Percentiles rank a stretch among this genome's conserved stretches.
These are phyloP conservation scores for Mycena crocata DNA, from an alignment of 768 basidiomycete species.

Conservation along the genomic window DNA sequence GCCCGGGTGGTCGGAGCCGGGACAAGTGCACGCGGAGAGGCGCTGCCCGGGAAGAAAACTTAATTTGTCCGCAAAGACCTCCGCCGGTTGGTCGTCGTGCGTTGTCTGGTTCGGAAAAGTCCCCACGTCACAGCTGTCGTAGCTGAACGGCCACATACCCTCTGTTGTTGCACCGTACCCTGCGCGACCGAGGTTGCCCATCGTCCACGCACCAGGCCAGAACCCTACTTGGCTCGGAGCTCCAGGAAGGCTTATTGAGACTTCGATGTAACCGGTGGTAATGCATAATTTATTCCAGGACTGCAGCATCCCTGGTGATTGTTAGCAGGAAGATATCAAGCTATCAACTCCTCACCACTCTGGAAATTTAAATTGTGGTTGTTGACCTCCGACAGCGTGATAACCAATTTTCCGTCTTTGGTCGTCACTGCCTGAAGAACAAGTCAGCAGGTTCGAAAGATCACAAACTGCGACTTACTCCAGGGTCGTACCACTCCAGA, in stretches of 20 bases:
- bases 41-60: slow-evolving; percentile 86
- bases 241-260: slow-evolving; percentile 65
- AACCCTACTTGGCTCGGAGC: slow-evolving; percentile 55
- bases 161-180: slow-evolving; percentile 86
- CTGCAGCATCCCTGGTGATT: slow-evolving; percentile 61
- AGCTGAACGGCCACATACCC: slow-evolving; percentile 83
- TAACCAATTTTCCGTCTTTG: slow-evolving; percentile 65
- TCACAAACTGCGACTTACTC: slow-evolving; percentile 42
- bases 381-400: slow-evolving; percentile 67
- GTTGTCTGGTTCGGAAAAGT: slow-evolving; percentile 80
- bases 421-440: slow-evolving; percentile 61
- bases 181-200: slow-evolving; percentile 88
- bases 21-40: slow-evolving; percentile 76
- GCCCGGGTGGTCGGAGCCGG: slow-evolving; percentile 76
- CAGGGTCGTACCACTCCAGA: slow-evolving; percentile 70
- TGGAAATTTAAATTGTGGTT: slow-evolving; percentile 76
- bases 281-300: slow-evolving; percentile 86
- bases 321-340: slow-evolving; percentile 2
- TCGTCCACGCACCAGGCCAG: slow-evolving; percentile 91
- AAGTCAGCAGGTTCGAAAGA: slow-evolving; percentile 7
- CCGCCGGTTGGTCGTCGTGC: slow-evolving; percentile 59
- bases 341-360: slow-evolving; percentile 53
- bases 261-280: slow-evolving; percentile 78
- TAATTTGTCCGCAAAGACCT: slow-evolving; percentile 71
- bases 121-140: slow-evolving; percentile 79